Evolutionary conservation across 2,329 filamentous ascomycete species (phyloP), one percentile per base, ranked within the genome.

Genomic region (Nothophaeocryptopus gaeumannii): DNA sequence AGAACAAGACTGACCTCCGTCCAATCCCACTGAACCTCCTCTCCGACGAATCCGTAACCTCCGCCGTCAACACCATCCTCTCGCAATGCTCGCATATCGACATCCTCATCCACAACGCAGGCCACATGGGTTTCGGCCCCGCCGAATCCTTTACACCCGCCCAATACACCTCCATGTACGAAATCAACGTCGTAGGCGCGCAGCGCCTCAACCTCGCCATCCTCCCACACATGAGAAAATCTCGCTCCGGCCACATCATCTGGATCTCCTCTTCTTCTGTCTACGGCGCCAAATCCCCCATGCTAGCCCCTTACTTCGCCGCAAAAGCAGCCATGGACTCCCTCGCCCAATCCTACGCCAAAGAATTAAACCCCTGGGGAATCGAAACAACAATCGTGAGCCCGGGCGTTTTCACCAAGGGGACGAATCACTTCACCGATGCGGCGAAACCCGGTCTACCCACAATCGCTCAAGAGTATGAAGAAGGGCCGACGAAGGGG

Each of bases 281-380:
- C 36, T 50, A 53, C 41, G 51, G 51, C 20, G 51, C 36, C 11
- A 50, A 50, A 37, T 42, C 37, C 5, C 51, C 42, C 1, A 45
- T 50, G 32, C 41, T 46, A 15, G 51, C n/a, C 13, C 46, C 47
- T 2, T 50, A 53, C 20, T 50, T 53, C 31, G 41, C 46, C 5
- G 35, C 51, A 11, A 53, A 53, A 43, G 46, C 51, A 7, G 51
- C 51, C 14, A 38, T 49, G 39, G 50, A 53, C 37, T 48, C 45
- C 13, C 32, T 53, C 5, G 50, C 50, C 2, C 39, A 44, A 34
- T 40, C 33, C 5, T 53, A 53, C 14, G 40, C 51, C 0, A 34
- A 39, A 13, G 51, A 53, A 37, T 31, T 53, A n/a, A 42, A 45
- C 33, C 31, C 45, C 10, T 50, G 51, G 51, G 47, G 51, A 11